Evolutionary conservation across 352 stramenopile genomes (phyloP), one percentile per base, ranked within the genome.

Genomic region (Globisporangium viniferum): DNA sequence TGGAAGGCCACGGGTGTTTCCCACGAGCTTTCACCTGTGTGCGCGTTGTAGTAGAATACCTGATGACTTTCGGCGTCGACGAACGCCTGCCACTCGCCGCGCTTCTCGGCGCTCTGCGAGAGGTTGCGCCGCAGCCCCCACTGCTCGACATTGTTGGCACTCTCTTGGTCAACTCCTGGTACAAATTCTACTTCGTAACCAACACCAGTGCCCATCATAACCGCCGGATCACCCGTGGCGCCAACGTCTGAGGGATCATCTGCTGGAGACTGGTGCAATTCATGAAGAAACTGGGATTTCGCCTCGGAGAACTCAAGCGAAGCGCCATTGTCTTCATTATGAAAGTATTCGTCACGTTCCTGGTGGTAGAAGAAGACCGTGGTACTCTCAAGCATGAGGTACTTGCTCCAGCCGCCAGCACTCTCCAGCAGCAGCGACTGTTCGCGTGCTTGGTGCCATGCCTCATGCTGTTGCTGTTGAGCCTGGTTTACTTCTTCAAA

Each of bases 1-100:
- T 62, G 22, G 15, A 67, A 68, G 27, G 56, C 68, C 1, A 31
- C 1, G 1, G 83, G 86, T 27, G 59, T 51, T 24, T 78, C 76
- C 87, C 87, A 94, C 39, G 80, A 78, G 58, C 80, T 85, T 68
- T 88, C 83, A 14, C 80, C 74, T 0, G 85, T 92, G 53, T 57
- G 20, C 5, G 68, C 59, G 70, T 93, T 93, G 73, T 89, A 91
- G 72, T 93, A 93, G 64, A 87, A 94, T 49, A 72, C 71, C 33
- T 82, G 74, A 7, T 80, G 74, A n/a, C 69, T 88, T 14, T 71
- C 72, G 8, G 81, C 64, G 59, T 94, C 85, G 54, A 90, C 70
- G 55, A 88, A 85, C 54, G 76, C 76, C 51, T 87, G 75, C 87
- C 87, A 93, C 29, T 69, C 73, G 46, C 72, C 70, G 4, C 68